Evolutionary conservation across 805 yeast species (phyloP), one percentile per base, ranked within the genome.

Genomic region (Metschnikowia lachancei): DNA sequence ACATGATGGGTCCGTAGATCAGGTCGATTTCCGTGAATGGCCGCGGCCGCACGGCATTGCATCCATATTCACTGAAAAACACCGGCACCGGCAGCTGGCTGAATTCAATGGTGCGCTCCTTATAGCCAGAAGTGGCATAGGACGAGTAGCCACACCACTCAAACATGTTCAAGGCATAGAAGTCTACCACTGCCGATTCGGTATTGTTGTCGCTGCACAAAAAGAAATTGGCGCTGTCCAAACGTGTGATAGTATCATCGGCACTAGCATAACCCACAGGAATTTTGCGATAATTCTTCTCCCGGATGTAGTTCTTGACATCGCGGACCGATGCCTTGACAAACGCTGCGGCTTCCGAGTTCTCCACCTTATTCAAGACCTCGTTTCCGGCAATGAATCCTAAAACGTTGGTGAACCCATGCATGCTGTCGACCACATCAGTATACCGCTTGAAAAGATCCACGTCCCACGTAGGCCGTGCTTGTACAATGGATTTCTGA

Each of bases 311-410:
- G 10, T 36, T 29, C 47, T 66, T 67, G 24, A 55, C 46, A 46
- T 69, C 74, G 35, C 73, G 50, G 6, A 67, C 60, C 8, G 73
- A 63, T 2, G 72, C 73, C 45, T 61, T 63, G 13, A 68, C 70
- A 53, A 62, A 69, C 1, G 70, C 66, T 14, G 70, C 58, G 1
- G 70, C 61, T 32, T 59, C 58, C 6, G 64, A 53, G 41, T 60
- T 66, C 5, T 40, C 50, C 16, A 50, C 52, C 11, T 64, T 54
- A 41, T 63, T 66, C 22, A 70, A 51, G 13, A 70, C 75, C 56
- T 71, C 75, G 51, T 70, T 69, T 3, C 75, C 76, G 6, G 70
- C 72, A 41, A 70, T 57, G 47, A 70, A 67, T 3, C 76, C 76
- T 36, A 70, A 51, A 14, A 67, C 42, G 47, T 72, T 72, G 35